Evolutionary conservation across 2,329 filamentous ascomycete species (phyloP), one percentile per base, ranked within the genome.

Genomic region (Fusarium sp.): DNA sequence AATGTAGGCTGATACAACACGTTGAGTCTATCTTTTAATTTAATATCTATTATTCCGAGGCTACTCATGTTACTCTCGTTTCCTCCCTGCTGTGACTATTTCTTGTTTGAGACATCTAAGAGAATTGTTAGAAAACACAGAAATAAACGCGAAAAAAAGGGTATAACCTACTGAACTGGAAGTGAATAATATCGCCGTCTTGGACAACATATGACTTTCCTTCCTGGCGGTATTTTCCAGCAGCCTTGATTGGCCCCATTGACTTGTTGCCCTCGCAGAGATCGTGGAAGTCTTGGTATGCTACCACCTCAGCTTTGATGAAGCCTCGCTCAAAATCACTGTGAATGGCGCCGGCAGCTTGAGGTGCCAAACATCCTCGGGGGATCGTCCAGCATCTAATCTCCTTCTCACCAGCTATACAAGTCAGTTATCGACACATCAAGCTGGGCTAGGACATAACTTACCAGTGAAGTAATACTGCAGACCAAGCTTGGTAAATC

Each of bases 381-480:
- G 76, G 79, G 39, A 83, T 79, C 0, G 81, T 81, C 81, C 81
- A 83, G 67, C 82, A 83, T 56, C 81, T 73, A 43, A 83, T 79
- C 67, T 83, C 81, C 71, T 83, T 83, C 76, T 83, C 81, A 19
- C 81, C 81, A 63, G 81, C 81, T 75, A n/a, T n/a, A n/a, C n/a
- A n/a, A n/a, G n/a, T n/a, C n/a, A n/a, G n/a, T n/a, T n/a, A n/a
- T n/a, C n/a, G n/a, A n/a, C n/a, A n/a, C n/a, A n/a, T n/a, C n/a
- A n/a, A n/a, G n/a, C n/a, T n/a, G n/a, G n/a, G 18, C 6, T 4
- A 13, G 12, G 49, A 65, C 28, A 43, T 12, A 12, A 55, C 74
- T 25, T 25, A 79, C 78, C 78, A 3, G 81, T 83, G 57, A 83
- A 83, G 72, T 83, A 83, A 67, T 83, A 83, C 61, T 82, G 80